Conservation (phyloP, 257 asterid genomes). For the Gardenia jasminoides region DNA sequence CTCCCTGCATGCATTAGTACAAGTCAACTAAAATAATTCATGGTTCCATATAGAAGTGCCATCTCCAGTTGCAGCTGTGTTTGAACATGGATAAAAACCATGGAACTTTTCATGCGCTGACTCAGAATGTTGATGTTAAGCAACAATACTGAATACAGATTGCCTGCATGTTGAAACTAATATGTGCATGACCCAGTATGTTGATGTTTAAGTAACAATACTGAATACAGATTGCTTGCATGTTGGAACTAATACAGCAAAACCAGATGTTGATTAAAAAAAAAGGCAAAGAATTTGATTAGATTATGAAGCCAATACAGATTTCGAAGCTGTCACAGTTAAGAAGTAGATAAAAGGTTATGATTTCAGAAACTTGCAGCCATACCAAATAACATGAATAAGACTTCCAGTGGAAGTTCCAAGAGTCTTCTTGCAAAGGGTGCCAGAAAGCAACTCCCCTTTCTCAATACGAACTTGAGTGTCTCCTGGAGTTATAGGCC, state of each 20-base stretch:
- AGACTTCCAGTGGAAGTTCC: slow-evolving; percentile 98
- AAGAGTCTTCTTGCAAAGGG: slow-evolving; percentile 94
- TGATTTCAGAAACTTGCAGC: neutral
- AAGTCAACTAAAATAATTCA: neutral
- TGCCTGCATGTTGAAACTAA: neutral
- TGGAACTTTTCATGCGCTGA: neutral
- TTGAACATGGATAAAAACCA: neutral
- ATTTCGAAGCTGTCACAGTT: neutral
- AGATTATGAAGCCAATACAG: neutral
- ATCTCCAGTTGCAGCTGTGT: neutral
- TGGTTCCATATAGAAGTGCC: slow-evolving; percentile 1
- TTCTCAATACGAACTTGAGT: slow-evolving; percentile 93
- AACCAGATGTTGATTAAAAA: neutral
- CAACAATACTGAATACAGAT: neutral
- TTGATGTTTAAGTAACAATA: neutral
- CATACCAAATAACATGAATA: slow-evolving; percentile 94
- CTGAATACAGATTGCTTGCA: neutral
- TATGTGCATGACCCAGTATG: neutral
- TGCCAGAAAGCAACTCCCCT: slow-evolving; percentile 94
- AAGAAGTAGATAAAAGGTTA: neutral
- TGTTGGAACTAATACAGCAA: neutral
- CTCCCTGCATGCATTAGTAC: slow-evolving; percentile 59
- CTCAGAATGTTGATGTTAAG: neutral
- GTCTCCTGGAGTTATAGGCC: slow-evolving; percentile 94
- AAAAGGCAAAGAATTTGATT: neutral